A percentile compares a stretch with the other conserved stretches of the same genome.
Evolutionary conservation across 306 rosid genomes (phyloP).

Genomic region (Begonia peltatifolia): DNA sequence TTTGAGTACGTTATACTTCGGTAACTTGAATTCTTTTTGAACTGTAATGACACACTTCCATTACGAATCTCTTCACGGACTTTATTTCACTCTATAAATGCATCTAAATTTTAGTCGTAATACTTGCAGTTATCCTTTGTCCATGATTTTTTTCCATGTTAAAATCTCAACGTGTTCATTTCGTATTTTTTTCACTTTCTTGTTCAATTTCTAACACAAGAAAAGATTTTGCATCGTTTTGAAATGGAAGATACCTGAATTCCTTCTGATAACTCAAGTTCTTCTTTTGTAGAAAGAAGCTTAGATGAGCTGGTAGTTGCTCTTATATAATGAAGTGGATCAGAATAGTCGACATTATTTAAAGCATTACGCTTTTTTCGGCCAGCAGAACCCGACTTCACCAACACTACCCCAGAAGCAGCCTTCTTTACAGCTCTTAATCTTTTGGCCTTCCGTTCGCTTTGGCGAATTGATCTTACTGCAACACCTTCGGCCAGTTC

Average conservation of each 20-base stretch:
- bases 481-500: slow-evolving; percentile 37
- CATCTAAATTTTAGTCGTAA: no score
- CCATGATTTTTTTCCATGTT: no score
- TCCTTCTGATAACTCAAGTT: slow-evolving; percentile 72
- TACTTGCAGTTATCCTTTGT: no score
- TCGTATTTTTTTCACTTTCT: no score
- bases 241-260: slow-evolving; percentile 50
- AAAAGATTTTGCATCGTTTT: neutral
- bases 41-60: no score
- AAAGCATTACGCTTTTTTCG: slow-evolving; percentile 50
- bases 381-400: slow-evolving; percentile 48
- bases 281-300: slow-evolving; percentile 74
- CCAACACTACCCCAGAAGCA: slow-evolving; percentile 42
- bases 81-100: no score
- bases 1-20: no score
- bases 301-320: slow-evolving; percentile 42
- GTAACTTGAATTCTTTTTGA: no score
- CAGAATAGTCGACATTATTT: slow-evolving; percentile 72
- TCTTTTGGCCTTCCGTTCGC: slow-evolving; percentile 76
- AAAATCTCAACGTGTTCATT: no score
- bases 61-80: no score
- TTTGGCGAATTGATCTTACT: slow-evolving; percentile 72
- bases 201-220: neutral
- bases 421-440: slow-evolving; percentile 70
- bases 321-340: slow-evolving; percentile 78